Percentiles rank a stretch among this genome's conserved stretches.
These are phyloP conservation scores for Aspergillus ustus DNA, from an alignment of 2,329 filamentous ascomycete species.

Conservation along the genomic window DNA sequence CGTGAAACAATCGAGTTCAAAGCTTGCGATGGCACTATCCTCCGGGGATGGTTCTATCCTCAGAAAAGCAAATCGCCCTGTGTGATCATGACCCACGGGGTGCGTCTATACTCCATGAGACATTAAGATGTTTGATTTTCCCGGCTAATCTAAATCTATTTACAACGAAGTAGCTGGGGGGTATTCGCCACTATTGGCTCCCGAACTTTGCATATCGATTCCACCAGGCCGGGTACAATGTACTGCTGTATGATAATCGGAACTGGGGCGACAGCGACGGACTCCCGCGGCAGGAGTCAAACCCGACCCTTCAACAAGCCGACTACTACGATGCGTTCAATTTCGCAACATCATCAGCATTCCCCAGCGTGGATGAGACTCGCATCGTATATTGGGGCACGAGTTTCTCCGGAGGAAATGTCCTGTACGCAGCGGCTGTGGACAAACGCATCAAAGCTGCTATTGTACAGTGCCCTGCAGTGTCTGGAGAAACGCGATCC, in stretches of 20 bases:
- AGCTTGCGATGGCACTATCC: neutral
- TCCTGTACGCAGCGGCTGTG: constrained; percentile 43
- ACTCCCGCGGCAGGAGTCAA: constrained; percentile 32
- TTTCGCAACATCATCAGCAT: constrained; percentile 36
- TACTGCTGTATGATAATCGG: constrained; percentile 26
- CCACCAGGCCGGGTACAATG: constrained; percentile 18
- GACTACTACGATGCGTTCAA: constrained; percentile 22
- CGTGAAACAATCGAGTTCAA: neutral
- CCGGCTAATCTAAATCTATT: neutral
- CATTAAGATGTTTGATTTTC: neutral
- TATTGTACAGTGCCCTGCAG: constrained; percentile 42
- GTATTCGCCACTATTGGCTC: neutral
- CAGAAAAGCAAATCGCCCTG: neutral
- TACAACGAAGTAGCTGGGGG: too few relatives aligned
- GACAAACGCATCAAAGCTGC: constrained; percentile 49
- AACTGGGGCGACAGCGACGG: constrained; percentile 36
- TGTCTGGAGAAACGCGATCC: constrained; percentile 30
- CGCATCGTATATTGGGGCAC: constrained; percentile 46
- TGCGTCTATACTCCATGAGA: neutral
- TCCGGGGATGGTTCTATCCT: neutral
- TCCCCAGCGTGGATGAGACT: constrained; percentile 34
- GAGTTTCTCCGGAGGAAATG: constrained; percentile 46
- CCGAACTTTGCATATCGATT: constrained; percentile 17
- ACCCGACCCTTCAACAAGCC: constrained; percentile 16
- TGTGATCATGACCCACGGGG: neutral